Evolutionary conservation across 768 basidiomycete species (phyloP).

Genomic region (Coprinellus aureogranulatus): DNA sequence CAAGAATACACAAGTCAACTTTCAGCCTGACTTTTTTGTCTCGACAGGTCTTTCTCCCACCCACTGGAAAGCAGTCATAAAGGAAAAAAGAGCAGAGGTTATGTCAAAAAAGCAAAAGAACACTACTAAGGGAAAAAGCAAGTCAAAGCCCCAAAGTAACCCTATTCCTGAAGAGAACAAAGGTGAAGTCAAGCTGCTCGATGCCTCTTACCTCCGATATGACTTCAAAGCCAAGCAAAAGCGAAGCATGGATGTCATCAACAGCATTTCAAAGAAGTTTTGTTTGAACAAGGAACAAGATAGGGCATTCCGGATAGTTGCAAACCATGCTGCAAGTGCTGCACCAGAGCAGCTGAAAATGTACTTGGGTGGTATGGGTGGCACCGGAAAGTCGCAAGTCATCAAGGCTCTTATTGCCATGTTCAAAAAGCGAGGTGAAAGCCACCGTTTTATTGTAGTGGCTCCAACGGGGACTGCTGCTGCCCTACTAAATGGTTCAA

Average conservation of each 20-base stretch:
- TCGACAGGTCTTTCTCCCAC: background rate
- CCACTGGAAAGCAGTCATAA: background rate
- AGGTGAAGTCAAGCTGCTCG: background rate
- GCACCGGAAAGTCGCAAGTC: slow-evolving; percentile 30
- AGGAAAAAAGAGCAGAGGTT: background rate
- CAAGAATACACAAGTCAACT: too few species aligned
- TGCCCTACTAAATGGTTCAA: slow-evolving; percentile 30
- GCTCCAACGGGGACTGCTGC: slow-evolving; percentile 35
- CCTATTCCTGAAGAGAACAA: background rate
- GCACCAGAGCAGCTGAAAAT: slow-evolving; percentile 20
- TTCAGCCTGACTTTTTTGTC: background rate
- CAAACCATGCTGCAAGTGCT: slow-evolving; percentile 11
- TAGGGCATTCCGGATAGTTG: slow-evolving; percentile 27
- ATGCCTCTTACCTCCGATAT: slow-evolving; percentile 9
- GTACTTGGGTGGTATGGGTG: slow-evolving; percentile 32
- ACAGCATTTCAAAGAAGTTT: background rate
- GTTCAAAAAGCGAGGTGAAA: slow-evolving; percentile 20
- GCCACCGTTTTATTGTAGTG: slow-evolving; percentile 20
- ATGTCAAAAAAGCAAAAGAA: background rate
- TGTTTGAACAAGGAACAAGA: slow-evolving; percentile 30
- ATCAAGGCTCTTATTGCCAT: slow-evolving; percentile 21
- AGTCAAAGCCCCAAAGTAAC: background rate
- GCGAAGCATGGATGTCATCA: background rate
- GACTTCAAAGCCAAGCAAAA: background rate
- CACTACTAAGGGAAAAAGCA: background rate